Evolutionary conservation across 208 protist species (phyloP), one percentile per base, ranked within the genome.

Genomic region (Leishmania major): DNA sequence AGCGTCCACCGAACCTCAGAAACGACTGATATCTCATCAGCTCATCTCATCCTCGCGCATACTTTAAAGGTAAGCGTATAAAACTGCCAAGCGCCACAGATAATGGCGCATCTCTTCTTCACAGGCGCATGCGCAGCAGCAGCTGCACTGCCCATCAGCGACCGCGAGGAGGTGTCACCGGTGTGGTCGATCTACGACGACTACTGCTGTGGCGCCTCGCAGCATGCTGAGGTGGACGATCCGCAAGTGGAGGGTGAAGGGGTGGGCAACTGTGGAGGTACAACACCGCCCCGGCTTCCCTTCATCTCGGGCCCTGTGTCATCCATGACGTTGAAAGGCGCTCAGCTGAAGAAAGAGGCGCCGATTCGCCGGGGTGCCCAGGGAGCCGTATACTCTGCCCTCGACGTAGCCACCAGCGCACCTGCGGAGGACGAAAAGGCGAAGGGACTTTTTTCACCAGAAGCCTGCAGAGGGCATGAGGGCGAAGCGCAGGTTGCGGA

Each of bases 181-280:
- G 80, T 79, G 77, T 96, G 93, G 93, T 97, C 92, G n/a, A 89
- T 93, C 28, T 95, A 95, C 70, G 88, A 94, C 35, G 90, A 87
- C 19, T 82, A 82, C 3, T 78, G 71, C 66, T 66, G 57, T 75
- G 57, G 73, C 40, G 57, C 43, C 31, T 49, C 53, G 7, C 53
- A 49, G 55, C 5, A 66, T 47, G 55, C 15, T 17, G 62, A 72
- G 22, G 55, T 55, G n/a, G 60, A 45, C 2, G 62, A 71, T 40
- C 22, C 59, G 4, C 22, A 40, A 2, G 19, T 31, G 31, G 62
- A 62, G 40, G 40, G 31, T 3, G 57, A 10, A 49, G 75, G 3
- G 53, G 22, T 35, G 55, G 40, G 25, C 11, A 47, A 22, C n/a
- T 25, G 22, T 35, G 70, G 35, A 69, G 40, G 51, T 35, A 51